Evolutionary conservation across 2,329 filamentous ascomycete species (phyloP).

Genomic region (Colletotrichum shisoi): DNA sequence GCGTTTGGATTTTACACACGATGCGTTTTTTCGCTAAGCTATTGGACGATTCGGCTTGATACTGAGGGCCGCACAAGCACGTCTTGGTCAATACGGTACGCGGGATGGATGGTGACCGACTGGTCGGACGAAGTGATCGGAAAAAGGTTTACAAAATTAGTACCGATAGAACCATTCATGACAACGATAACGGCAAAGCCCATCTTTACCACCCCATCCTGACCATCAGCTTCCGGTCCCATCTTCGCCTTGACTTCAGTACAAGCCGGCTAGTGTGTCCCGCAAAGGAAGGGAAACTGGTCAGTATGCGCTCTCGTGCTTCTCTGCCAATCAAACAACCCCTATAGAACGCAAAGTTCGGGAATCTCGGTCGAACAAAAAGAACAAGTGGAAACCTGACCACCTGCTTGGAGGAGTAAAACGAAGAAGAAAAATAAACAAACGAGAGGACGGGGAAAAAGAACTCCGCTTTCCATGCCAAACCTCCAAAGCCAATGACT

Average conservation of each 20-base stretch:
- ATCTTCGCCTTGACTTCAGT: not conserved
- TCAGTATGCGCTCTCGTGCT: conserved; percentile 7
- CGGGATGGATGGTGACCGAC: not conserved
- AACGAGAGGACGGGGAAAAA: not conserved
- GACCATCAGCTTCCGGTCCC: conserved; percentile 13
- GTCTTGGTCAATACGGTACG: not conserved
- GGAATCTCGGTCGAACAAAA: conserved; percentile 14
- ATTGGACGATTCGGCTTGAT: not conserved
- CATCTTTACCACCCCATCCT: conserved; percentile 20
- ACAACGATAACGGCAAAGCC: not conserved
- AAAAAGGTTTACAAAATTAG: not conserved
- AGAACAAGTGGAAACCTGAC: not conserved
- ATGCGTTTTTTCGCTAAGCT: not conserved
- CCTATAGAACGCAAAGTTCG: not conserved
- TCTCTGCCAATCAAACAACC: conserved; percentile 18
- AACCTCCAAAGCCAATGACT: conserved; percentile 30
- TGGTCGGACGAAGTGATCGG: not conserved
- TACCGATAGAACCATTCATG: not conserved
- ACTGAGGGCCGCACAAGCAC: not conserved
- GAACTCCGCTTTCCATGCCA: conserved; percentile 36
- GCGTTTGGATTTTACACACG: not conserved
- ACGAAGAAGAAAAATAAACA: conserved; percentile 4
- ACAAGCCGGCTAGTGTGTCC: conserved; percentile 3
- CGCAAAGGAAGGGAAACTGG: conserved; percentile 1
- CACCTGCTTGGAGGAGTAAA: not conserved